Evolutionary conservation across 2,329 filamentous ascomycete genomes (phyloP).

Genomic region (Beauveria brongniartii): DNA sequence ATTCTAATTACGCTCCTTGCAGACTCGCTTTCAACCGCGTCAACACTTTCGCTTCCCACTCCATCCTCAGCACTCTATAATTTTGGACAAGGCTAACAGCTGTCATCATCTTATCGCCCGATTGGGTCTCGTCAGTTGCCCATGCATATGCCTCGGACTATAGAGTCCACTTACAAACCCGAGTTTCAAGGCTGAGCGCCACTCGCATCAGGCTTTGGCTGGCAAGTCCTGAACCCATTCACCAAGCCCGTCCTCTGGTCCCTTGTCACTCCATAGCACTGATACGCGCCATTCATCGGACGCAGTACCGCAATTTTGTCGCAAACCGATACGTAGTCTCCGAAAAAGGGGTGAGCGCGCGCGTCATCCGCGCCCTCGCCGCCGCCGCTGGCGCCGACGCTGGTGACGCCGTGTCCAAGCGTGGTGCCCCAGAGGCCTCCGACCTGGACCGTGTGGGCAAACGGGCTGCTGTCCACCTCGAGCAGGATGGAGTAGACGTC

Average conservation of each 20-base stretch:
- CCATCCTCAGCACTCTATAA: not conserved
- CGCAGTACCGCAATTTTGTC: conserved; percentile 29
- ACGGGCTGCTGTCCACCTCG: conserved; percentile 32
- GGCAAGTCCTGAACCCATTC: conserved; percentile 20
- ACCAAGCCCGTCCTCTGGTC: conserved; percentile 31
- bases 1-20: not conserved
- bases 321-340: conserved; percentile 37
- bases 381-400: not conserved
- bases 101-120: not conserved
- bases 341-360: conserved; percentile 47
- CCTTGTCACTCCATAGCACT: conserved; percentile 34
- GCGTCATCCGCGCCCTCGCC: conserved; percentile 15
- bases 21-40: not conserved
- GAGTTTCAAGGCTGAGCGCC: not conserved
- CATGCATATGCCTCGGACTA: not conserved
- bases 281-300: conserved; percentile 31
- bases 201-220: not conserved
- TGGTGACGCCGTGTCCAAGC: conserved; percentile 46
- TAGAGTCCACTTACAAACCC: not conserved
- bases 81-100: not conserved
- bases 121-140: not conserved
- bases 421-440: conserved; percentile 44
- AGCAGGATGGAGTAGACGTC: conserved; percentile 51
- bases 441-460: conserved; percentile 43
- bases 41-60: not conserved